Conservation (phyloP, 495 filamentous ascomycete genomes). For the Apiosordaria backusii region DNA sequence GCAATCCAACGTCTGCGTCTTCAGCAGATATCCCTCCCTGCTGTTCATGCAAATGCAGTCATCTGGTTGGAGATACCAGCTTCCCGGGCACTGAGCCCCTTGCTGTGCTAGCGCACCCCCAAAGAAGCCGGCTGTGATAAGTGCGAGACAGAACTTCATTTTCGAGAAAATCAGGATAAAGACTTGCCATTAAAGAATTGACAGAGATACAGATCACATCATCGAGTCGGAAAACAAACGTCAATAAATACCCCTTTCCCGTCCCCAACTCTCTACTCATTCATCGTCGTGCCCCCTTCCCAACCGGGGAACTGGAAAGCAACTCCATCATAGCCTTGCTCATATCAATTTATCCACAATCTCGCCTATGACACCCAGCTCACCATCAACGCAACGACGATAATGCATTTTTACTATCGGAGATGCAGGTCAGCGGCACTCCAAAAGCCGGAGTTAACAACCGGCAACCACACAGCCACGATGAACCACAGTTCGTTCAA, state of each 20-base stretch:
- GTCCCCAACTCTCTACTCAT: too few relatives aligned
- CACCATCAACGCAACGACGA: neutral
- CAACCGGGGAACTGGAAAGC: neutral
- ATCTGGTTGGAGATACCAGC: constrained; percentile 31
- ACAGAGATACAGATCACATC: neutral
- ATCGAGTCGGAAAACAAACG: neutral
- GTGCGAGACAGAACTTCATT: constrained; percentile 18
- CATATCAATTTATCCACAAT: constrained; percentile 9
- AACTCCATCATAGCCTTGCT: neutral
- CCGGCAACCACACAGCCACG: neutral
- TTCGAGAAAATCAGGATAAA: constrained; percentile 10
- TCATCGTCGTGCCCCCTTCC: neutral
- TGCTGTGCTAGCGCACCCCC: constrained; percentile 18
- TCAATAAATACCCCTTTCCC: constrained; percentile 6
- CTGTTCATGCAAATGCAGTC: constrained; percentile 39
- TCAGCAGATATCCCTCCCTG: constrained; percentile 25
- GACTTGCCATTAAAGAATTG: neutral
- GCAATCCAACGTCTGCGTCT: constrained; percentile 20
- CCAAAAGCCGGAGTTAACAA: neutral
- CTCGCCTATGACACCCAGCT: neutral
- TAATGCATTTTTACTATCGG: constrained; percentile 5
- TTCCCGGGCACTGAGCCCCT: constrained; percentile 16
- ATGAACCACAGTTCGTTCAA: neutral
- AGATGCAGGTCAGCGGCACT: neutral
- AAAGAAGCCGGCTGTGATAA: constrained; percentile 16